Evolutionary conservation across 139 green algal genomes (phyloP).

Genomic region (Picochlorum sp.): DNA sequence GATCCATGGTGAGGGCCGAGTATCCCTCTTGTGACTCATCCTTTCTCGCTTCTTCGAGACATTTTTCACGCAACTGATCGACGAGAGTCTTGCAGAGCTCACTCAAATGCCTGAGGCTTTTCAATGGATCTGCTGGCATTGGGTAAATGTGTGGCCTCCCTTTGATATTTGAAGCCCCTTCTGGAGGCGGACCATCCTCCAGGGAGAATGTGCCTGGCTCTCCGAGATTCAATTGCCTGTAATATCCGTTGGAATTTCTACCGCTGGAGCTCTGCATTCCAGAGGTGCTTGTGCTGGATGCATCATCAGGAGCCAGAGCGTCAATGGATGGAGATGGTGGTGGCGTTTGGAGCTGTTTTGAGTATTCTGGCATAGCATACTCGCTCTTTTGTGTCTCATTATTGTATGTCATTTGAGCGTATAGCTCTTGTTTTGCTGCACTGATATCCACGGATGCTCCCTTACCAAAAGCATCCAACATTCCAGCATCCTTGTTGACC

Average conservation of each 20-base stretch:
- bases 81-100: constrained; percentile 59
- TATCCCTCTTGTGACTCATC: constrained; percentile 31
- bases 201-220: not conserved
- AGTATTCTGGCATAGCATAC: constrained; percentile 13
- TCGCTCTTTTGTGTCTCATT: constrained; percentile 25
- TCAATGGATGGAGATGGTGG: constrained; percentile 45
- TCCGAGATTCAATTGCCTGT: not conserved
- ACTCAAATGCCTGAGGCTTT: constrained; percentile 56
- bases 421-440: constrained; percentile 62
- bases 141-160: constrained; percentile 34
- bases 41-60: constrained; percentile 49
- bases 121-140: constrained; percentile 65
- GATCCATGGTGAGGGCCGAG: constrained; percentile 54
- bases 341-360: not conserved
- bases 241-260: not conserved
- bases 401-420: constrained; percentile 65
- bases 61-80: constrained; percentile 69
- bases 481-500: constrained; percentile 87
- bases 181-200: not conserved
- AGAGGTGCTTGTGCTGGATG: not conserved
- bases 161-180: constrained; percentile 5
- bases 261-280: not conserved
- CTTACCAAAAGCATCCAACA: constrained; percentile 89
- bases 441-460: constrained; percentile 72
- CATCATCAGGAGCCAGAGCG: not conserved